Evolutionary conservation across 805 yeast genomes (phyloP).

Genomic region (Ogataea pignaliae): DNA sequence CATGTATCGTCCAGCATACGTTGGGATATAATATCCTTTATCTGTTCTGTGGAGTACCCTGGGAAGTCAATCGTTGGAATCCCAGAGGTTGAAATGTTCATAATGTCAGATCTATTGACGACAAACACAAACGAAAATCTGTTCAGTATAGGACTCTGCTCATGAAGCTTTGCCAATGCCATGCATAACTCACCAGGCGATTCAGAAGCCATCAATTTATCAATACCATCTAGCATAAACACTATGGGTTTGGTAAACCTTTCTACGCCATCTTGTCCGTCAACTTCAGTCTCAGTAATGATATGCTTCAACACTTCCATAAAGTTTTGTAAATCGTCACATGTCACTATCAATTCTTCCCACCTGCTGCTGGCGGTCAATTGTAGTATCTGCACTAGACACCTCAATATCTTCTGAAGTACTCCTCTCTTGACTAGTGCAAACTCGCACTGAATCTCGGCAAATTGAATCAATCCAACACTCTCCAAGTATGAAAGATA

Average conservation of each 20-base stretch:
- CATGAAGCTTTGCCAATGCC: conserved; percentile 40
- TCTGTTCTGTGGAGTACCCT: conserved; percentile 34
- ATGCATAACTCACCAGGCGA: conserved; percentile 34
- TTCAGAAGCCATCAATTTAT: conserved; percentile 31
- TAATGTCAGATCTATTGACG: conserved; percentile 36
- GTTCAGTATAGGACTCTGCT: conserved; percentile 29
- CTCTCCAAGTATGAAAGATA: conserved; percentile 27
- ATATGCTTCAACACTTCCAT: conserved; percentile 38
- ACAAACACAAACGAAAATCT: conserved; percentile 37
- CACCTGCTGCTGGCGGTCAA: conserved; percentile 4
- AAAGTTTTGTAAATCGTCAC: conserved; percentile 40
- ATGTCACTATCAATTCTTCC: conserved; percentile 22
- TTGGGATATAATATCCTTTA: conserved; percentile 32
- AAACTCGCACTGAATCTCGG: conserved; percentile 41
- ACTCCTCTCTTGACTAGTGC: conserved; percentile 37
- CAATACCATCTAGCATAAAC: conserved; percentile 44
- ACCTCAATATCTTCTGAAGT: conserved; percentile 37
- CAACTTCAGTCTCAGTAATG: conserved; percentile 4
- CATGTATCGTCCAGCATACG: conserved; percentile 12
- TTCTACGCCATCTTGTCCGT: not conserved
- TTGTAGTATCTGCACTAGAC: conserved; percentile 16
- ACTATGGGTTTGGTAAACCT: conserved; percentile 32
- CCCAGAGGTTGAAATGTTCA: conserved; percentile 32
- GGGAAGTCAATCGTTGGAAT: conserved; percentile 39
- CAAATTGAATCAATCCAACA: conserved; percentile 18